Conservation (phyloP, 23 red algal species). For the Pyropia haitanensis region DNA sequence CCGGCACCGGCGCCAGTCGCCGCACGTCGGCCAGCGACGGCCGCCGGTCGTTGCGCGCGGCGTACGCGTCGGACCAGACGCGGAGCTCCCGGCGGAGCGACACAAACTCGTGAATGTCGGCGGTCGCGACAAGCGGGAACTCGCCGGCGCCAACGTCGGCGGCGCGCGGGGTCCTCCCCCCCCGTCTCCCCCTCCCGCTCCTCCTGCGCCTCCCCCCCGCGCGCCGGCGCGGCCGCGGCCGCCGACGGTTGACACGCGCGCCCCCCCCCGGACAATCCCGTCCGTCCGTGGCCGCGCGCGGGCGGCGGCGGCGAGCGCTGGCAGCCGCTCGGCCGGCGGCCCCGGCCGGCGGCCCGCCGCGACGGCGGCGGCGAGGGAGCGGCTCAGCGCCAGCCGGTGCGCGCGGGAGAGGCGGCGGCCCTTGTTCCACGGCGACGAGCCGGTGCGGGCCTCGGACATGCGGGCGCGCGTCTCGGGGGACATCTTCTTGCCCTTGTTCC, state of each 20-base stretch:
- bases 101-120: slow-evolving; percentile 72
- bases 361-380: slow-evolving; percentile 1
- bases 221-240: not conserved
- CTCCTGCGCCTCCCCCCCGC: slow-evolving; percentile 1
- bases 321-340: slow-evolving; percentile 39
- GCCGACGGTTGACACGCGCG: slow-evolving; percentile 26
- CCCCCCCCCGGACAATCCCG: slow-evolving; percentile 45
- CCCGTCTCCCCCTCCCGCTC: not conserved
- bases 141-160: slow-evolving; percentile 5
- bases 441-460: slow-evolving; percentile 53
- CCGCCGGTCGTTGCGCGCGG: slow-evolving; percentile 23
- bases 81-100: slow-evolving; percentile 67
- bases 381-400: slow-evolving; percentile 42
- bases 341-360: slow-evolving; percentile 12
- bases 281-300: too few species aligned
- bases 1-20: slow-evolving; percentile 25
- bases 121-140: slow-evolving; percentile 37
- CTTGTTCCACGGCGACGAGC: slow-evolving; percentile 73
- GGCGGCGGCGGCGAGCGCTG: too few species aligned
- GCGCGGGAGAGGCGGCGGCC: slow-evolving; percentile 29
- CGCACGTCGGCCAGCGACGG: slow-evolving; percentile 80
- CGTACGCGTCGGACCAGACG: slow-evolving; percentile 72
- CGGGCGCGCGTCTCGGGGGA: slow-evolving; percentile 67
- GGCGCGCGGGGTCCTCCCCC: slow-evolving; percentile 1
- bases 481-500: slow-evolving; percentile 92